phyloP scores from a whole-genome alignment of 225 moss, liverwort and hornwort species.

The Pleurozium schreberi region DNA sequence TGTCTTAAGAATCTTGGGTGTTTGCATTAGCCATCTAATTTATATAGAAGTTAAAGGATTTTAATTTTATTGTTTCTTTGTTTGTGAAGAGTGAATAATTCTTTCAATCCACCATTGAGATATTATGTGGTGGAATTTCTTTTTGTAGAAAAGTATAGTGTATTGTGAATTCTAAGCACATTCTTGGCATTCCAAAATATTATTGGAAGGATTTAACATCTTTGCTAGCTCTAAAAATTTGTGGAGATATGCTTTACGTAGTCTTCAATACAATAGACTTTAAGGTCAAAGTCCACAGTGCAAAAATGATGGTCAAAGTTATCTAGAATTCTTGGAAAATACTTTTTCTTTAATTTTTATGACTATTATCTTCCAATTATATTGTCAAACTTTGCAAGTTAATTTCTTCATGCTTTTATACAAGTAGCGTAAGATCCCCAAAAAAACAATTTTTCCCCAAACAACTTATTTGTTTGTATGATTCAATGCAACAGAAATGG shows the following conservation, averaged over 20 bases:
- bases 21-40: neutral
- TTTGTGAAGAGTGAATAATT: neutral
- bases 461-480: neutral
- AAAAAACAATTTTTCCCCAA: too few relatives aligned
- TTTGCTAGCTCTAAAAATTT: neutral
- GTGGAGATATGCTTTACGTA: neutral
- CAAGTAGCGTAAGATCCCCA: neutral
- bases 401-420: neutral
- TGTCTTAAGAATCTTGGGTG: neutral
- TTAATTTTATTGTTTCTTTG: neutral
- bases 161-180: neutral
- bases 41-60: neutral
- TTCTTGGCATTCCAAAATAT: neutral
- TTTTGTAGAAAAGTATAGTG: neutral
- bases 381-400: neutral
- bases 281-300: neutral
- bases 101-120: neutral
- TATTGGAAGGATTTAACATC: neutral
- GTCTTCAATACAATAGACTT: neutral
- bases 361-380: neutral
- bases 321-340: neutral
- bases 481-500: neutral
- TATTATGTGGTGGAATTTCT: neutral
- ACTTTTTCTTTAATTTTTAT: neutral
- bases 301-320: neutral